Evolutionary conservation across 805 yeast genomes (phyloP).

Genomic region (Scheffersomyces amazonensis): DNA sequence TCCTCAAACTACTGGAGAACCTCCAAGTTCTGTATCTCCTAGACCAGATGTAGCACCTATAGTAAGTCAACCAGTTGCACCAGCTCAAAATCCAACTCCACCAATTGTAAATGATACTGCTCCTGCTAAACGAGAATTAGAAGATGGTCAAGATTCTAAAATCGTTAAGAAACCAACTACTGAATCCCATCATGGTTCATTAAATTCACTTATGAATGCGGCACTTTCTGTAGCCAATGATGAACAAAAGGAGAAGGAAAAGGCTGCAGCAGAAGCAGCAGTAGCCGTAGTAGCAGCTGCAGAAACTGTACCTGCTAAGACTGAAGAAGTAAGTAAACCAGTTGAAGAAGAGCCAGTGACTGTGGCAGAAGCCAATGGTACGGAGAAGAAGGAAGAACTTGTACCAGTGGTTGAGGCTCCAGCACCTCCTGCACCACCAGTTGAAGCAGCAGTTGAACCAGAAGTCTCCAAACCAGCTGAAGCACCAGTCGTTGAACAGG

Average conservation of each 20-base stretch:
- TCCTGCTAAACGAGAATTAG: conserved; percentile 33
- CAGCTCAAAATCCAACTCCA: conserved; percentile 5
- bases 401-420: conserved; percentile 3
- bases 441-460: conserved; percentile 6
- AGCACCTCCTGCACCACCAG: conserved; percentile 5
- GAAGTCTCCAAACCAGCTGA: conserved; percentile 3
- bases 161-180: conserved; percentile 21
- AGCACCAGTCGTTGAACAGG: conserved; percentile 7
- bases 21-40: conserved; percentile 3
- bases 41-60: conserved; percentile 4
- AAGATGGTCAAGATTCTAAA: conserved; percentile 32
- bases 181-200: conserved; percentile 12
- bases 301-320: conserved; percentile 5
- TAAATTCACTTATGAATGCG: conserved; percentile 28
- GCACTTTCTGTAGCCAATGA: conserved; percentile 17
- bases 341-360: conserved; percentile 6
- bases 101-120: not conserved
- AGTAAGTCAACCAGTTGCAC: conserved; percentile 1
- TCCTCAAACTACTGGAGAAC: not conserved
- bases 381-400: conserved; percentile 3
- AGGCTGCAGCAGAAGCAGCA: conserved; percentile 2
- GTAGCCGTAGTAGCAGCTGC: conserved; percentile 6
- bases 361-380: conserved; percentile 9
- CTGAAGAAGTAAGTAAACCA: conserved; percentile 6
- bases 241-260: conserved; percentile 5